A percentile compares a stretch with the other conserved stretches of the same genome.
Conservation (phyloP, 176 grass and related monocot genomes). For the Stipa capillata region DNA sequence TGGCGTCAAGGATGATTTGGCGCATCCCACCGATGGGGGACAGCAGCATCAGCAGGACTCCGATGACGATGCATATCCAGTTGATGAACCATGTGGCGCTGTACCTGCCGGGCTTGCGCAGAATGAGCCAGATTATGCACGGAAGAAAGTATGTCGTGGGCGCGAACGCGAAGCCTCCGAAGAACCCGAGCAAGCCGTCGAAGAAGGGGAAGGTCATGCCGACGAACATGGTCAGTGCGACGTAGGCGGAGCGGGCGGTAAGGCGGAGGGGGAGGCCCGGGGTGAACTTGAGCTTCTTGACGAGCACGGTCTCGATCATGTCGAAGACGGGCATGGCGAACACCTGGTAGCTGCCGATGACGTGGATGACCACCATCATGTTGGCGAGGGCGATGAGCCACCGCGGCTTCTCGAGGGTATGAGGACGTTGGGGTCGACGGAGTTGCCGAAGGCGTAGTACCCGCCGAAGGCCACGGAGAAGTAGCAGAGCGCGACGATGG, state of each 20-base stretch:
- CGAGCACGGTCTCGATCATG: slow-evolving; percentile 40
- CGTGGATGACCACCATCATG: slow-evolving; percentile 32
- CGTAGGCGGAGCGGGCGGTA: slow-evolving; percentile 1
- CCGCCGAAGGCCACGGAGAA: slow-evolving; percentile 42
- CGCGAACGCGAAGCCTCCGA: background rate
- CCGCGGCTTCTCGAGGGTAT: slow-evolving; percentile 26
- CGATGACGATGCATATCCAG: slow-evolving; percentile 51
- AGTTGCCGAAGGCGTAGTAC: slow-evolving; percentile 51
- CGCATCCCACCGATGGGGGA: slow-evolving; percentile 38
- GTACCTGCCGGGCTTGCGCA: slow-evolving; percentile 38
- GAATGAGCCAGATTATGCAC: slow-evolving; percentile 55
- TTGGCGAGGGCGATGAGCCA: slow-evolving; percentile 46
- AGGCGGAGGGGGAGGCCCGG: slow-evolving; percentile 1
- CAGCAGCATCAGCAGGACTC: slow-evolving; percentile 46
- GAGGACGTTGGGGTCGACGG: slow-evolving; percentile 38
- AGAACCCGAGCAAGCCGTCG: background rate
- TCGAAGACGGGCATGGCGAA: slow-evolving; percentile 54
- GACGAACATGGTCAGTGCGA: background rate
- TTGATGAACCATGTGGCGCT: slow-evolving; percentile 39
- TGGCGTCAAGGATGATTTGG: slow-evolving; percentile 18
- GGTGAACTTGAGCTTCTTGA: background rate
- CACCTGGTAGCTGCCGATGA: slow-evolving; percentile 54
- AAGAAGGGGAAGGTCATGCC: background rate
- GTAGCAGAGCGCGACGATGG: slow-evolving; percentile 45
- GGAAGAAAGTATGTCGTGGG: slow-evolving; percentile 14